Evolutionary conservation across 2,329 filamentous ascomycete genomes (phyloP).

Genomic region (Alternaria tenuissima): DNA sequence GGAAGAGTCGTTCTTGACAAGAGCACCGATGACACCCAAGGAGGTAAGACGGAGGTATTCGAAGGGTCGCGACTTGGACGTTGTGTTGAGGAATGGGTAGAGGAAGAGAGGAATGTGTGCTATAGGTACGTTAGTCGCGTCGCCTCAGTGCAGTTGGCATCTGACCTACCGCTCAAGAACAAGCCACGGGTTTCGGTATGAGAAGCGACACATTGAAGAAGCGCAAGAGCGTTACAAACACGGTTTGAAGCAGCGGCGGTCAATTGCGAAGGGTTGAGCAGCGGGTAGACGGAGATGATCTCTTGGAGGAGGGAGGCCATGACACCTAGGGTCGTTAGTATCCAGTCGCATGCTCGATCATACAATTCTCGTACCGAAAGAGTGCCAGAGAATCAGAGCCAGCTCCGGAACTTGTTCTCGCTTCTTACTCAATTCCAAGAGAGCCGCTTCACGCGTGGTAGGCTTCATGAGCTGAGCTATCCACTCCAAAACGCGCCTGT

Average conservation of each 20-base stretch:
- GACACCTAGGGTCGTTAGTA: conserved; percentile 69
- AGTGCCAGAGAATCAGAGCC: conserved; percentile 96
- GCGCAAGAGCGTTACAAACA: conserved; percentile 94
- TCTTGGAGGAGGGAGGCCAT: conserved; percentile 98
- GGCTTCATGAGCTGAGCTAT: conserved; percentile 92
- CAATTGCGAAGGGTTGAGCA: conserved; percentile 94
- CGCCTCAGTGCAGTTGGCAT: not conserved
- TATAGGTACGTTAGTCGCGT: conserved; percentile 51
- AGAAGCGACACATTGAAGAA: conserved; percentile 95
- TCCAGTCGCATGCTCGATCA: not conserved
- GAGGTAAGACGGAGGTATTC: conserved; percentile 97
- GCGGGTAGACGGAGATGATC: conserved; percentile 97
- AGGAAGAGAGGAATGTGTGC: conserved; percentile 97
- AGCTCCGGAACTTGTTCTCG: conserved; percentile 96
- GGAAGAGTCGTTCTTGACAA: conserved; percentile 98
- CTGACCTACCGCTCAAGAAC: conserved; percentile 80
- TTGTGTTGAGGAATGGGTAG: conserved; percentile 98
- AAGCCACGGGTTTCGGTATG: conserved; percentile 95
- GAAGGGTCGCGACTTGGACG: conserved; percentile 95
- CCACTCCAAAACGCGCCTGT: conserved; percentile 89
- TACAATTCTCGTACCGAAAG: conserved; percentile 73
- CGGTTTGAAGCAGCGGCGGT: conserved; percentile 97
- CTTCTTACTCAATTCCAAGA: conserved; percentile 98
- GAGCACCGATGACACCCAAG: conserved; percentile 91
- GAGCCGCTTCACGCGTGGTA: conserved; percentile 83